Evolutionary conservation across 1,284 basidiomycete species (phyloP), one percentile per base, ranked within the genome.

Genomic region (Limonomyces culmigenus): DNA sequence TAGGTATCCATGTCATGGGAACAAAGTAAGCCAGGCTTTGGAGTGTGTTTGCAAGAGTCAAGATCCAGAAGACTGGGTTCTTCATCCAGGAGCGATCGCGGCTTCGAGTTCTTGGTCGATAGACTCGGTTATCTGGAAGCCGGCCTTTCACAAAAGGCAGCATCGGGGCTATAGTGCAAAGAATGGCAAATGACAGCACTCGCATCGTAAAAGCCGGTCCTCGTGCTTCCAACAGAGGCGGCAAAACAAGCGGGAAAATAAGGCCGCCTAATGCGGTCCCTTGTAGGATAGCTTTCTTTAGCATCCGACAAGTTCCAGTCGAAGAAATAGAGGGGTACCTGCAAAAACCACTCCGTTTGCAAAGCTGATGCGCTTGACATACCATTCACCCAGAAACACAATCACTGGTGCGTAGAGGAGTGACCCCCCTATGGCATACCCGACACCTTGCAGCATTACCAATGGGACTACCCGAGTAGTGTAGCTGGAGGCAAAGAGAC

Each of bases 371-470:
- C 53, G 50, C 3, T 41, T 42, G 16, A 59, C 49, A 39, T 64
- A 65, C 63, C 62, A 65, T 38, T 65, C 61, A 0, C 54, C 51
- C 38, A 65, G 43, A 41, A 52, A 60, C 13, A 49, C 52, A 12
- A 63, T 49, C 20, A 47, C 50, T 2, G 57, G 53, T 6, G 49
- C 45, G 41, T 58, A 60, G 1, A 61, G 38, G 14, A 63, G 36
- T 4, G 54, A 57, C n/a, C n/a, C n/a, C n/a, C n/a, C 59, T 23
- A 61, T 39, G 4, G 50, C 55, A 39, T 62, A 62, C 3, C 60
- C 35, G 4, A 56, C 44, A 14, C 59, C 60, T 46, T 64, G 58
- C 3, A 60, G 43, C 18, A 50, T 39, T 11, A 63, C 37, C 0
- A 63, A 47, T n/a, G n/a, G 25, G 25, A 43, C 18, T 39, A 53